Evolutionary conservation across 2,329 filamentous ascomycete species (phyloP), one percentile per base, ranked within the genome.

Genomic region (Fusarium albosuccineum): DNA sequence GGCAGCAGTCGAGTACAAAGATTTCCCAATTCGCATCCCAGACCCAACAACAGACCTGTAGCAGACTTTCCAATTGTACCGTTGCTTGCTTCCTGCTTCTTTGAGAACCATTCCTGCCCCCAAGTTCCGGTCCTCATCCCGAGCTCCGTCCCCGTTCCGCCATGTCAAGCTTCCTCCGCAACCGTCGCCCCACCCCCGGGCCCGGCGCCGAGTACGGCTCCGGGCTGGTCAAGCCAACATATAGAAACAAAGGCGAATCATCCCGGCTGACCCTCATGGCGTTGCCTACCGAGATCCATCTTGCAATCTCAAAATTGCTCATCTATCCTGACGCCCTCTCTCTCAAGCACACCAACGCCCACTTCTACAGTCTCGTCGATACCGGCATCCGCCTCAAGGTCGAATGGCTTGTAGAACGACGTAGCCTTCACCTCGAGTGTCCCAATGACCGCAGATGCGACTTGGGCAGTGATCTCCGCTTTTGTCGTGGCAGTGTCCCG

Each of bases 291-390:
- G 91, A 93, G 71, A 81, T 92, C n/a, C 90, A 92, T 68, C 75
- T 90, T 2, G 82, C 87, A 50, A 89, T 92, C 57, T 81, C 86
- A 33, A 74, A 82, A 10, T 80, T 86, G 55, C 86, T 92, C 60
- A 85, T 85, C 33, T 92, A 92, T 64, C 91, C 91, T 0, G 90
- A 93, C 64, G 90, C 91, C 0, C 82, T 92, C 1, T 90, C 89
- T 0, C 79, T 92, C 14, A 92, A 92, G 72, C 89, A 92, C 74
- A 86, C 86, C 17, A 88, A 80, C 72, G 83, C 84, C 60, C 83
- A 91, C 72, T 89, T 92, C 75, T 89, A 89, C 78, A 71, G 76
- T 48, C 77, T 91, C 2, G 88, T 92, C 63, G 84, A 89, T 74
- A 92, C 90, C 1, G 89, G 88, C 36, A 81, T 92, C 30, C 76